Evolutionary conservation across 352 stramenopile species (phyloP).

Genomic region (Phytophthora nicotianae): DNA sequence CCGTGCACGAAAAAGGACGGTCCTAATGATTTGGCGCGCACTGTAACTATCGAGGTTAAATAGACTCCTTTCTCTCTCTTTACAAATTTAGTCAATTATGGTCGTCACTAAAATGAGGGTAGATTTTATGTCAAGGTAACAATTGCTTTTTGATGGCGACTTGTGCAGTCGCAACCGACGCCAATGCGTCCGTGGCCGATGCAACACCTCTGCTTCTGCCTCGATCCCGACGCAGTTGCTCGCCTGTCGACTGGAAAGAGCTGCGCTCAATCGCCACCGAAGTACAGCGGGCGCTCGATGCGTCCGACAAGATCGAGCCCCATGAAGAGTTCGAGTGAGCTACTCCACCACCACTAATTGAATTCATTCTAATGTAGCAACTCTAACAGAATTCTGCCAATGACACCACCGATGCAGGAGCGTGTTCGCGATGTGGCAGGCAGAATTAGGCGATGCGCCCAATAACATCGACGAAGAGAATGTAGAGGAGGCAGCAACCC

Average conservation of each 20-base stretch:
- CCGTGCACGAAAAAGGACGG: too few species aligned
- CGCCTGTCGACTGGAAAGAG: constrained; percentile 65
- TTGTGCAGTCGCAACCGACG: too few species aligned
- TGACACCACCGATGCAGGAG: constrained; percentile 34
- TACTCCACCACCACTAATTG: background rate
- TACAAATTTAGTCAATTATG: too few species aligned
- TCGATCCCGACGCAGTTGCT: constrained; percentile 22
- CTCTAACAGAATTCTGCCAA: background rate
- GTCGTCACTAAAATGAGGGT: background rate
- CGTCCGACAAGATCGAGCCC: constrained; percentile 46
- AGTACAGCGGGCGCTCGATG: constrained; percentile 72
- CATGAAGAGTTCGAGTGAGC: constrained; percentile 71
- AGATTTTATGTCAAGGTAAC: too few species aligned
- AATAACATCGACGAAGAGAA: constrained; percentile 10
- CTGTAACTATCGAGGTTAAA: too few species aligned
- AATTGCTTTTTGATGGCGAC: background rate
- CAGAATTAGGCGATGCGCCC: constrained; percentile 51
- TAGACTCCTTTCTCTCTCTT: too few species aligned
- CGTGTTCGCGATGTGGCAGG: constrained; percentile 80
- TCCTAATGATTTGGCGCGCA: too few species aligned
- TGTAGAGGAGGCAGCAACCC: constrained; percentile 2
- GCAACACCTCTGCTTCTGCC: constrained; percentile 20
- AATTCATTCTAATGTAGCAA: background rate
- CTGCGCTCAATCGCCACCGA: constrained; percentile 50
- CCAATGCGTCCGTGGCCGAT: background rate